phyloP scores from a whole-genome alignment of 1,284 basidiomycete species.

The Moesziomyces parantarcticus region DNA sequence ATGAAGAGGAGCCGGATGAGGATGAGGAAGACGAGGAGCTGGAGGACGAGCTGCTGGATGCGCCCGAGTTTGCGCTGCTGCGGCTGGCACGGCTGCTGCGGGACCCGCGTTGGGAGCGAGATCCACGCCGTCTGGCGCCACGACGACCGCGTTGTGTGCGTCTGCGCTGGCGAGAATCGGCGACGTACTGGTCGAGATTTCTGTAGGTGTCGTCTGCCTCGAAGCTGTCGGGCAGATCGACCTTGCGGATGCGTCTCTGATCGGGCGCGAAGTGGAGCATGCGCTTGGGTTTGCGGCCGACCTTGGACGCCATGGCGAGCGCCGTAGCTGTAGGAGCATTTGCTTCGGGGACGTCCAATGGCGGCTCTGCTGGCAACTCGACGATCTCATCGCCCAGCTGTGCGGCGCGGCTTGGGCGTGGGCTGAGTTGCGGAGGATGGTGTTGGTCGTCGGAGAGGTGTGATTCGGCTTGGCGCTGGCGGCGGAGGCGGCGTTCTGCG shows the following conservation, averaged over 20 bases:
- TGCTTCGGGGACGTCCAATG: conserved; percentile 46
- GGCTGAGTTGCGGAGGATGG: conserved; percentile 1
- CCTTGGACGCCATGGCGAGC: conserved; percentile 46
- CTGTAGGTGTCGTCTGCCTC: conserved; percentile 62
- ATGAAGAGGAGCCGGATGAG: conserved; percentile 22
- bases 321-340: conserved; percentile 44
- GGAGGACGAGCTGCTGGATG: conserved; percentile 42
- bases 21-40: conserved; percentile 38
- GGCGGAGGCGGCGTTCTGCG: conserved; percentile 18
- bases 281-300: conserved; percentile 40
- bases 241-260: conserved; percentile 52
- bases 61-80: conserved; percentile 39
- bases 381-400: conserved; percentile 42
- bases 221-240: conserved; percentile 60
- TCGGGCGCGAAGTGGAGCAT: conserved; percentile 63
- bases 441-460: conserved; percentile 21
- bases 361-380: conserved; percentile 37
- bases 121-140: conserved; percentile 6
- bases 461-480: conserved; percentile 12
- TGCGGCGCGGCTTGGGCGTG: conserved; percentile 15
- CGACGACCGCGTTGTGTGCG: conserved; percentile 21
- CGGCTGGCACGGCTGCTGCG: conserved; percentile 42
- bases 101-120: conserved; percentile 31
- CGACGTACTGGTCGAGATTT: conserved; percentile 62
- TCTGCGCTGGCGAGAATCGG: conserved; percentile 48